Evolutionary conservation across 192 early-diverging fungal species (phyloP).

Genomic region (Entrophospora sp.): DNA sequence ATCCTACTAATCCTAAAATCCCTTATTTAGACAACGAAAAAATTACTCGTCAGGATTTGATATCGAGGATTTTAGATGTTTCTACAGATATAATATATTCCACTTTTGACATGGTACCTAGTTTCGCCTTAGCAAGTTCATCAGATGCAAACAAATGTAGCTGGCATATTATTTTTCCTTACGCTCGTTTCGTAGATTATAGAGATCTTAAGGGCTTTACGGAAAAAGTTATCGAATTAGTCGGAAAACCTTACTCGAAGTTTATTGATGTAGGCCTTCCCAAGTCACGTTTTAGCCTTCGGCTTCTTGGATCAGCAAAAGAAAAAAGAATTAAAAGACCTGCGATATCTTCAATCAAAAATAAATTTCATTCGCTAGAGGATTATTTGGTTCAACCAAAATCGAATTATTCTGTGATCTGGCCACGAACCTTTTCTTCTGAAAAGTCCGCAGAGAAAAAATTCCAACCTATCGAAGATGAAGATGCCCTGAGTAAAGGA

Average conservation of each 20-base stretch:
- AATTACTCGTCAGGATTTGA: background rate
- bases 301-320: slow-evolving; percentile 3
- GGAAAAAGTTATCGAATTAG: background rate
- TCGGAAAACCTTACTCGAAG: slow-evolving; percentile 1
- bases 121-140: slow-evolving; percentile 8
- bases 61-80: slow-evolving; percentile 2
- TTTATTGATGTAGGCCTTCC: slow-evolving; percentile 5
- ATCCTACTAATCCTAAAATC: background rate
- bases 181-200: background rate
- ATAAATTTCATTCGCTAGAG: background rate
- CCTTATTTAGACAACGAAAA: no score
- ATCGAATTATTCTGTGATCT: slow-evolving; percentile 3
- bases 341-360: slow-evolving; percentile 4
- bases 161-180: slow-evolving; percentile 6
- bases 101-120: background rate
- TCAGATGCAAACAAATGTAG: slow-evolving; percentile 5
- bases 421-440: slow-evolving; percentile 7
- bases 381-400: slow-evolving; percentile 17
- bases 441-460: background rate
- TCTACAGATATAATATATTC: background rate
- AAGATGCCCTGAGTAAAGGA: no score
- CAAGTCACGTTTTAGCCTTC: slow-evolving; percentile 11
- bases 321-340: no score
- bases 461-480: slow-evolving; percentile 4
- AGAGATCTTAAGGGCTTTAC: background rate